Base-by-base conservation (phyloP, 2,329 filamentous ascomycete species). In the Colletotrichum trifolii region DNA sequence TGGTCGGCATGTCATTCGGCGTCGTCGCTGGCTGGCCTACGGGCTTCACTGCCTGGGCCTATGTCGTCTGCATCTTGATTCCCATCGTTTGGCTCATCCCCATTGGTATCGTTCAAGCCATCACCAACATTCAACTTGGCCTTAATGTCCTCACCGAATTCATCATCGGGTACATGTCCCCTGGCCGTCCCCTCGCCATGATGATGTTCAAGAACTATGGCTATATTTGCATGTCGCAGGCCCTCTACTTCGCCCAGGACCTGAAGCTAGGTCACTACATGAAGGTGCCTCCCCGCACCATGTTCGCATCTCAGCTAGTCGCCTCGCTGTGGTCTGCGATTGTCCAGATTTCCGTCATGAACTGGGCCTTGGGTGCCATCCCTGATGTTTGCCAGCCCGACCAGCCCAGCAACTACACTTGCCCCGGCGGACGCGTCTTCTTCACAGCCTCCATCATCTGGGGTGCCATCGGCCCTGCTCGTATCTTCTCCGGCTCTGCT, bases 171-270 rank as follows among this genome's bases (percentile, higher is more conserved):
- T 92, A 92, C 75, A 89, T 92, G 82, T 85, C 90, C 54, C 90
- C 90, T 0, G 90, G 90, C 34, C 83, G 84, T 3, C 90, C 90
- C 2, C 81, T 92, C 66, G 89, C 89, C 52, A 89, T 92, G 84
- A 93, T 93, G 89, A 84, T 92, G 78, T 92, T 92, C 80, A 92
- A 92, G 77, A 91, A 89, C 67, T 92, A 90, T 71, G 88, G 89
- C 54, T 91, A 90, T 73, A 85, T 91, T 60, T 87, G 83, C 76
- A 90, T 91, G 87, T 81, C 81, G 13, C 87, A 91, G 73, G 89
- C 86, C 0, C 79, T 90, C 54, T 88, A 85, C 73, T 91, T 91
- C 73, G 80, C 83, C 6, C 86, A 89, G 73, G 89, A 91, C 69
- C 81, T 91, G 70, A 91, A 90, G 74, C 81, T 90, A 2, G 89